Evolutionary conservation across 2,329 filamentous ascomycete species (phyloP).

Genomic region (Xylariaceae sp.): DNA sequence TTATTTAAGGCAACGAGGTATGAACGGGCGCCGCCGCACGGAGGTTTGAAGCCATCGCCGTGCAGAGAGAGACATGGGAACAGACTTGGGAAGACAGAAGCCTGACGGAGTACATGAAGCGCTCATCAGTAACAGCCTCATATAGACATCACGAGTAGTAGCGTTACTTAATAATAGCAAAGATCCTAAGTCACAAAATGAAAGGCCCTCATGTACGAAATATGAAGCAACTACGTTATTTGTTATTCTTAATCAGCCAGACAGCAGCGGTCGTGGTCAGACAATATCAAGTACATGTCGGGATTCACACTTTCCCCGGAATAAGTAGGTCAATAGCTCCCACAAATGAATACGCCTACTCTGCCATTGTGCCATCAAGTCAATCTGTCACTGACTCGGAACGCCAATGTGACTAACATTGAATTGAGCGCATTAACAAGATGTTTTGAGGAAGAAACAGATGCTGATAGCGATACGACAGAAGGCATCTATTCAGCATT

Average conservation of each 20-base stretch:
- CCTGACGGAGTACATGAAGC: too few relatives aligned
- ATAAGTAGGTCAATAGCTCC: constrained; percentile 3
- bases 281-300: constrained; percentile 17
- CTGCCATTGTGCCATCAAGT: constrained; percentile 25
- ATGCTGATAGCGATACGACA: constrained; percentile 24
- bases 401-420: constrained; percentile 33
- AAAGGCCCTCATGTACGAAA: too few relatives aligned
- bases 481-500: constrained; percentile 37
- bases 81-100: too few relatives aligned
- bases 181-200: too few relatives aligned
- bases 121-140: too few relatives aligned
- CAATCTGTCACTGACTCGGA: constrained; percentile 42
- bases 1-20: too few relatives aligned
- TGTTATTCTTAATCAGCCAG: constrained; percentile 9
- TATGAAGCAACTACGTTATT: too few relatives aligned
- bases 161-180: too few relatives aligned
- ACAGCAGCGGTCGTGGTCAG: constrained; percentile 6
- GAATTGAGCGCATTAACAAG: constrained; percentile 29
- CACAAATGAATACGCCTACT: constrained; percentile 1
- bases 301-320: background rate
- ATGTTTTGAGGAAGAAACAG: constrained; percentile 34
- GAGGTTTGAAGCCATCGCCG: too few relatives aligned
- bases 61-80: too few relatives aligned
- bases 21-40: too few relatives aligned
- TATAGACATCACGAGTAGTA: too few relatives aligned